Conservation (phyloP, 2,329 filamentous ascomycete genomes). For the Seiridium unicorne region DNA sequence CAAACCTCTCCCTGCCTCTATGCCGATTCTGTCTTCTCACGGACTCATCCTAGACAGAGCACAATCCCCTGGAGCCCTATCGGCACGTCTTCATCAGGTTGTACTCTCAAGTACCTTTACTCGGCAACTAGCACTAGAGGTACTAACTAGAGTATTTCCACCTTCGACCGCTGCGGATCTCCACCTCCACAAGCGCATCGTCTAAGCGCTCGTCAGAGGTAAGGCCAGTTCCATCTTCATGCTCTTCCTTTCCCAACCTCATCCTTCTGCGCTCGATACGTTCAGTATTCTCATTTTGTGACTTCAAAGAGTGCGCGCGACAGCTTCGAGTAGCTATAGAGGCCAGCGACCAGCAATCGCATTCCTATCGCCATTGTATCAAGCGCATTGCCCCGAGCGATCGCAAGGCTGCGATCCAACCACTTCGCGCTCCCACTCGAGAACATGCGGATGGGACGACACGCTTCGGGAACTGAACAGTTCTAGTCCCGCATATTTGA, state of each 20-base stretch:
- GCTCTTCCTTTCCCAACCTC: neutral
- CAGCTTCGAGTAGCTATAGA: neutral
- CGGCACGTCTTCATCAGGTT: neutral
- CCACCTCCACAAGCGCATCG: neutral
- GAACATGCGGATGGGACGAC: neutral
- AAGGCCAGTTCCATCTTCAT: slow-evolving; percentile 1
- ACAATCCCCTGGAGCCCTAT: neutral
- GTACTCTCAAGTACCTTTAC: neutral
- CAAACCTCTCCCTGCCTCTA: neutral
- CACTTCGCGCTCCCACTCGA: neutral
- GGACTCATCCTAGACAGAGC: neutral
- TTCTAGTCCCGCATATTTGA: slow-evolving; percentile 18
- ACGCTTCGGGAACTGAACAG: slow-evolving; percentile 16
- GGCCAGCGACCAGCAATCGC: neutral
- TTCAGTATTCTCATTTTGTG: neutral
- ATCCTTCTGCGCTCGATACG: neutral
- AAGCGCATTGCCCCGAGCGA: neutral
- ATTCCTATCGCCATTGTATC: neutral
- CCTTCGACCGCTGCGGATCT: slow-evolving; percentile 1
- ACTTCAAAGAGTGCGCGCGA: neutral
- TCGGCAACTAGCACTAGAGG: neutral
- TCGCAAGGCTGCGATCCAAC: neutral
- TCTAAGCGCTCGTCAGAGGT: slow-evolving; percentile 6
- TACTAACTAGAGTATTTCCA: slow-evolving; percentile 4
- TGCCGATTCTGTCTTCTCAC: neutral